Evolutionary conservation across 2,329 filamentous ascomycete species (phyloP).

Genomic region (Dothistroma septosporum): DNA sequence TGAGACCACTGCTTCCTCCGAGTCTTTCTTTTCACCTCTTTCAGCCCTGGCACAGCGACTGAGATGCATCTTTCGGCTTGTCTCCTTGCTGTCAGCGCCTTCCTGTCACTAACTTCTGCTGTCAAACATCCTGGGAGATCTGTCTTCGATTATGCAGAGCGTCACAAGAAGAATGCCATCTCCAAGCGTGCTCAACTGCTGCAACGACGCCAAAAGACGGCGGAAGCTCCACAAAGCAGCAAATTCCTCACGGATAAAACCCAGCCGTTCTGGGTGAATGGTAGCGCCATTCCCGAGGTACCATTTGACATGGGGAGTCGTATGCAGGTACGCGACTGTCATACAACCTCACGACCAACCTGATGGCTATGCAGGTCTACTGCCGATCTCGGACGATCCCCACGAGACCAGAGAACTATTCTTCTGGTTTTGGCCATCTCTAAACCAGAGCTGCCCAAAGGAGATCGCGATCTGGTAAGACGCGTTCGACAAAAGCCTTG

Average conservation of each 20-base stretch:
- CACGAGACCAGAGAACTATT: conserved; percentile 48
- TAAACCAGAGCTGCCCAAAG: conserved; percentile 45
- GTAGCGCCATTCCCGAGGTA: conserved; percentile 35
- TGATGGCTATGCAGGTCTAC: conserved; percentile 30
- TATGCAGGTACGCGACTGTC: conserved; percentile 31
- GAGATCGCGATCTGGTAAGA: conserved; percentile 50
- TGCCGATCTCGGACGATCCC: conserved; percentile 50
- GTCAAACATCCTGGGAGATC: not conserved
- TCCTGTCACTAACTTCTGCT: not conserved
- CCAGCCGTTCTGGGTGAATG: conserved; percentile 26
- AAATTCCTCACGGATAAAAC: conserved; percentile 14
- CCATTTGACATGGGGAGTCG: conserved; percentile 43
- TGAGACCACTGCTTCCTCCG: not conserved
- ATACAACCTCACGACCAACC: not conserved
- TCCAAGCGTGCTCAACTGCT: not conserved
- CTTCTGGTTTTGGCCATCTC: conserved; percentile 55
- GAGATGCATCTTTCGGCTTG: not conserved
- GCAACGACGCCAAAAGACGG: not conserved
- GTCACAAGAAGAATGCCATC: not conserved
- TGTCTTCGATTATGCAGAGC: not conserved
- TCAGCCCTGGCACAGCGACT: not conserved
- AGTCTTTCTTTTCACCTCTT: not conserved
- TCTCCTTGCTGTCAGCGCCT: not conserved
- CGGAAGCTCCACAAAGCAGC: not conserved
- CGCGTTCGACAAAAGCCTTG: too few relatives aligned